Evolutionary conservation across 73 alveolate genomes (phyloP).

Genomic region (Symbiodinium natans): DNA sequence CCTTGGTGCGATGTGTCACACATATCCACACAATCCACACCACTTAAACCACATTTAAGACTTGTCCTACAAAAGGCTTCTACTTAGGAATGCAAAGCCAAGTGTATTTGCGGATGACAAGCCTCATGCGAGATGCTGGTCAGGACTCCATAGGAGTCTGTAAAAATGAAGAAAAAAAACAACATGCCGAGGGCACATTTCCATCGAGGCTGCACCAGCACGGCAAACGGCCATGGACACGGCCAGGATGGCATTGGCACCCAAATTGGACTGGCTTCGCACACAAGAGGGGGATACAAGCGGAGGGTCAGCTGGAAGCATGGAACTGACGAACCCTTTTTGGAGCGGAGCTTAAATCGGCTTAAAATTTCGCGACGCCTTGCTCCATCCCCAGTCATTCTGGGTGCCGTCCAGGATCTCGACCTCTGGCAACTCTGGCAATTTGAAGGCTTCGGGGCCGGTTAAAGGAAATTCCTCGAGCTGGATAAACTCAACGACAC

Average conservation of each 20-base stretch:
- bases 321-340: neutral
- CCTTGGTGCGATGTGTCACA: neutral
- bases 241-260: conserved; percentile 98
- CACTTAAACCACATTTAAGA: too few species aligned
- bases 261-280: conserved; percentile 95
- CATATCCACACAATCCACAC: too few species aligned
- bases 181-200: conserved; percentile 13
- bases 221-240: conserved; percentile 98
- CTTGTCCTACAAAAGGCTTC: too few species aligned
- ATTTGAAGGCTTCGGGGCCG: too few species aligned
- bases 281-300: neutral
- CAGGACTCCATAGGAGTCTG: too few species aligned
- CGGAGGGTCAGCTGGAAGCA: neutral
- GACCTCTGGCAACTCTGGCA: conserved; percentile 94
- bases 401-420: conserved; percentile 98
- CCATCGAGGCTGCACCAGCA: conserved; percentile 98
- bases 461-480: too few species aligned
- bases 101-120: too few species aligned
- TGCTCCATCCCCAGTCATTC: conserved; percentile 99
- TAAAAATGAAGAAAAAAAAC: too few species aligned
- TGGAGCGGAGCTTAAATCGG: neutral
- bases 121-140: too few species aligned
- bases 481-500: too few species aligned
- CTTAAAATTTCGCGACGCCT: too few species aligned
- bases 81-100: too few species aligned